These are phyloP conservation scores for Xylariales sp. DNA, from an alignment of 2,329 filamentous ascomycete species.

Conservation along the genomic window DNA sequence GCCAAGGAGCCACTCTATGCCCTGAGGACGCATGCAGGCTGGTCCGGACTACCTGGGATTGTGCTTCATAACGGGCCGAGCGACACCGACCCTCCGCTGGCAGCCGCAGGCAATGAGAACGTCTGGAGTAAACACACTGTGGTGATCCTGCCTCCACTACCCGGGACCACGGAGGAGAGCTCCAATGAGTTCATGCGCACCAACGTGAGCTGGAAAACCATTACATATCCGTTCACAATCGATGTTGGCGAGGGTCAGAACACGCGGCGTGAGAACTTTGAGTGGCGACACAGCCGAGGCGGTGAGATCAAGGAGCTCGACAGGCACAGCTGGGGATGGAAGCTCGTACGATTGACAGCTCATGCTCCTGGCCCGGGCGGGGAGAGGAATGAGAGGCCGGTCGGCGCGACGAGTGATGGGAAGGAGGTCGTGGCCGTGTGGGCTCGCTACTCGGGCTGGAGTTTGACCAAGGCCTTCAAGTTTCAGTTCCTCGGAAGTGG, in stretches of 20 bases:
- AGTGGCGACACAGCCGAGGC: slow-evolving; percentile 21
- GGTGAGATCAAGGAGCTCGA: slow-evolving; percentile 15
- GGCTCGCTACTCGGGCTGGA: slow-evolving; percentile 11
- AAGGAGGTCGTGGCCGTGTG: slow-evolving; percentile 21
- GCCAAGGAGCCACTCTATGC: slow-evolving; percentile 16
- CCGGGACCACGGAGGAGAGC: not conserved
- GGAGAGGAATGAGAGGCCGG: not conserved
- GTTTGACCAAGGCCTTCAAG: slow-evolving; percentile 18
- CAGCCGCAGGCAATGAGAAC: slow-evolving; percentile 7
- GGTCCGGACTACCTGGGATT: slow-evolving; percentile 13
- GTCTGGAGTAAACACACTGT: not conserved
- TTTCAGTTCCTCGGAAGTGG: slow-evolving; percentile 19
- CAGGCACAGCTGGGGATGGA: slow-evolving; percentile 16
- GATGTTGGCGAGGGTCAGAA: slow-evolving; percentile 13
- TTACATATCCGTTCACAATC: slow-evolving; percentile 12
- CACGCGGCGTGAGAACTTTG: slow-evolving; percentile 17
- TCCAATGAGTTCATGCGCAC: slow-evolving; percentile 4
- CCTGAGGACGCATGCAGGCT: slow-evolving; percentile 14
- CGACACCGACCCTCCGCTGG: slow-evolving; percentile 14
- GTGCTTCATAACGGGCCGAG: slow-evolving; percentile 16
- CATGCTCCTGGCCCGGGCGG: not conserved
- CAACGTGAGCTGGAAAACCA: slow-evolving; percentile 2
- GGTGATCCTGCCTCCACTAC: slow-evolving; percentile 4
- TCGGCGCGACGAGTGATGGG: slow-evolving; percentile 15
- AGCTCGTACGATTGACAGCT: slow-evolving; percentile 17